A percentile compares a stretch with the other conserved stretches of the same genome.
These are phyloP conservation scores for Paramecium sonneborni DNA, from an alignment of 73 alveolate species.

Conservation along the genomic window DNA sequence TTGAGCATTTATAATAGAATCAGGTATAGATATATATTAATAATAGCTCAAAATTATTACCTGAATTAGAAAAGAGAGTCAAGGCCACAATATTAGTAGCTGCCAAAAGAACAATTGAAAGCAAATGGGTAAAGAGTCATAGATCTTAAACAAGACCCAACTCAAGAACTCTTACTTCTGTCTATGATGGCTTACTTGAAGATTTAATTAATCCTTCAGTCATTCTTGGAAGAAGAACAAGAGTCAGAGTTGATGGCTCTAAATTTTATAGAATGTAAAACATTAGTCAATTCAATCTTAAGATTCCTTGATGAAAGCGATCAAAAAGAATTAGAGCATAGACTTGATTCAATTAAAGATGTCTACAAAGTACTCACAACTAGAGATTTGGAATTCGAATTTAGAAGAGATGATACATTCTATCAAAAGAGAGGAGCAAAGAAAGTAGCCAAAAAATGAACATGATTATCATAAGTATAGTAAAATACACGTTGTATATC, in stretches of 20 bases:
- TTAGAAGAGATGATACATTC: slow-evolving; percentile 17
- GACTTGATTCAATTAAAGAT: slow-evolving; percentile 6
- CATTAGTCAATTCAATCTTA: not conserved
- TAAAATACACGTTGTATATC: not conserved
- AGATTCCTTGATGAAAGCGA: slow-evolving; percentile 55
- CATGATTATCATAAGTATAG: not conserved
- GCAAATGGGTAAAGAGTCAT: slow-evolving; percentile 66
- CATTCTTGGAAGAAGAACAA: slow-evolving; percentile 65
- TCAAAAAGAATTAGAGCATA: not conserved
- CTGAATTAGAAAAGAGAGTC: slow-evolving; percentile 66
- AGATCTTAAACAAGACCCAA: slow-evolving; percentile 61
- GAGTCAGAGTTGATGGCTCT: slow-evolving; percentile 68
- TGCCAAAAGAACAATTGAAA: slow-evolving; percentile 64
- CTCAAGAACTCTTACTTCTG: slow-evolving; percentile 64
- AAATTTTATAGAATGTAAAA: slow-evolving; percentile 61
- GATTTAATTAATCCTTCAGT: slow-evolving; percentile 58
- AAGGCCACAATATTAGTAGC: slow-evolving; percentile 61
- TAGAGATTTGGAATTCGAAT: slow-evolving; percentile 51
- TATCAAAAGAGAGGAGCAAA: not conserved
- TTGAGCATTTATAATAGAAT: not conserved
- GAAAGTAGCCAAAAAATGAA: slow-evolving; percentile 30
- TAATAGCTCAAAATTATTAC: slow-evolving; percentile 45
- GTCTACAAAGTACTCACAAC: slow-evolving; percentile 43
- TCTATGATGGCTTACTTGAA: slow-evolving; percentile 66
- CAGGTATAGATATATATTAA: not conserved